phyloP scores from a whole-genome alignment of 73 alveolate genomes.

The Tetrahymena borealis region DNA sequence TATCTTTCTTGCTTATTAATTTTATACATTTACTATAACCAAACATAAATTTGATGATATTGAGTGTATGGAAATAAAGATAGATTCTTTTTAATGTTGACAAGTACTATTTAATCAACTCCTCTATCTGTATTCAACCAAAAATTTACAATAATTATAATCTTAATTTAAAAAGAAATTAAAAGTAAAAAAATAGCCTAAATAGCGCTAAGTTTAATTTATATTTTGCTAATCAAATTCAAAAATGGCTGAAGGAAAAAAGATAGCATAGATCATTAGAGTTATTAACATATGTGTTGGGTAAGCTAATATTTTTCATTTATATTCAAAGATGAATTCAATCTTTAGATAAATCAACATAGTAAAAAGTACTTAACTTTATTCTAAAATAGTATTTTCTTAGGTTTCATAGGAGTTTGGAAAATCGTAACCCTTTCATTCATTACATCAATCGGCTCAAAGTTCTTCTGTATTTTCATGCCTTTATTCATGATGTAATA shows the following conservation, averaged over 20 bases:
- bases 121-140: too few relatives aligned
- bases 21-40: too few relatives aligned
- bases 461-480: not conserved
- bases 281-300: not conserved
- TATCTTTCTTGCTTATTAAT: too few relatives aligned
- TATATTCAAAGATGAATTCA: not conserved
- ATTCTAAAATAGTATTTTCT: not conserved
- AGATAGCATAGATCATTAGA: not conserved
- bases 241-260: not conserved
- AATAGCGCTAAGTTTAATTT: not conserved
- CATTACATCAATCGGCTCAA: not conserved
- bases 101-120: too few relatives aligned
- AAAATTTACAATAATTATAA: too few relatives aligned
- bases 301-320: not conserved
- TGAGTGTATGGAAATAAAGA: too few relatives aligned
- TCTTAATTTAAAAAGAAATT: too few relatives aligned
- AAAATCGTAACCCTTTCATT: not conserved
- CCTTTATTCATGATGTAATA: not conserved
- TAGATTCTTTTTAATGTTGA: too few relatives aligned
- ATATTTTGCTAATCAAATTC: not conserved
- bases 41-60: too few relatives aligned
- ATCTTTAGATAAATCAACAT: not conserved
- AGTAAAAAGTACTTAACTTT: not conserved
- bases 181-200: not conserved
- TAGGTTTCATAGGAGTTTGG: not conserved